Evolutionary conservation across 352 stramenopile genomes (phyloP), one percentile per base, ranked within the genome.

Genomic region (Phytopythium litorale): DNA sequence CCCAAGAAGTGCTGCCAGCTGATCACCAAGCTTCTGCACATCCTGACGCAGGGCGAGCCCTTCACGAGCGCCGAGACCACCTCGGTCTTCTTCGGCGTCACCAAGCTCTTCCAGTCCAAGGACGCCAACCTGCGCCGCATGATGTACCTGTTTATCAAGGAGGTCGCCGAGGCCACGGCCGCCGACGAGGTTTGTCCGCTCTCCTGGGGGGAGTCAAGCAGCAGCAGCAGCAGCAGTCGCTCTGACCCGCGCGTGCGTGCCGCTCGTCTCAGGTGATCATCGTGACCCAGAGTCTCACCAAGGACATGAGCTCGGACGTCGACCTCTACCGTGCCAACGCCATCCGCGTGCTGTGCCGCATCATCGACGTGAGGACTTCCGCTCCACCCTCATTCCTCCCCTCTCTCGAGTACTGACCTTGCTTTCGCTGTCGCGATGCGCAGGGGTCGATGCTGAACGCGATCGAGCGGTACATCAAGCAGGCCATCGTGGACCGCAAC

Each of bases 141-240:
- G 96, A 98, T 99, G 66, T 99, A 99, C 78, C 78, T 99, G 3
- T 99, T 99, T 72, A 99, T 99, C 71, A 99, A 99, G 78, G 97
- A 99, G 64, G 96, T 99, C 58, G 94, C 88, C 0, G 91, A 97
- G 63, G 87, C 86, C 23, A 97, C 90, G n/a, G 87, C 90, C 28
- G 85, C 91, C 15, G 83, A 94, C 60, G 88, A 96, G 72, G 72
- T 79, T 32, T 32, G 28, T 32, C 5, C 28, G 28, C 5, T 32
- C 28, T 32, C 28, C 28, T 32, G 28, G 28, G 28, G 28, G 28
- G 28, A 32, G 3, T 32, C 28, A 32, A 32, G 28, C 28, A 32
- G 28, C 28, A 32, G 28, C 28, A 32, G 28, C 28, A 32, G 28
- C 28, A 32, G 28, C 28, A 32, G 3, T 32, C 28, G 28, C 1